Conservation (phyloP, 2,329 filamentous ascomycete genomes). For the Colletotrichum lini region DNA sequence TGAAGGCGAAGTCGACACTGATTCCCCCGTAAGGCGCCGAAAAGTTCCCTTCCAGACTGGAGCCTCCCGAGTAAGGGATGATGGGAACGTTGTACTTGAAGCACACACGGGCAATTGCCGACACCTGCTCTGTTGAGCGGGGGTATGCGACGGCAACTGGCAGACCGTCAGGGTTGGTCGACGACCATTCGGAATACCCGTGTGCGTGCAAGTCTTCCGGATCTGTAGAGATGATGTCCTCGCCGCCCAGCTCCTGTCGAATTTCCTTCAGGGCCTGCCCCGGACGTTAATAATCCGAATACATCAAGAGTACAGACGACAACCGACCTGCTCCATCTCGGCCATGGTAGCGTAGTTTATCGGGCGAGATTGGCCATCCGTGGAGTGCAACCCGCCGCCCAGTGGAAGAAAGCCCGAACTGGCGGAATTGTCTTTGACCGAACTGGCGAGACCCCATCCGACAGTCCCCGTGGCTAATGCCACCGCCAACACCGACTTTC, state of each 20-base stretch:
- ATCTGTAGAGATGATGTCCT: slow-evolving; percentile 74
- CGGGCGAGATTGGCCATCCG: slow-evolving; percentile 47
- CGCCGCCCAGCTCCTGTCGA: slow-evolving; percentile 58
- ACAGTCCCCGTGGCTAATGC: slow-evolving; percentile 56
- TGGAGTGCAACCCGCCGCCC: slow-evolving; percentile 46
- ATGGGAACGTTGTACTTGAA: slow-evolving; percentile 86
- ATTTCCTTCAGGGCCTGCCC: slow-evolving; percentile 70
- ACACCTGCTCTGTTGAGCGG: slow-evolving; percentile 72
- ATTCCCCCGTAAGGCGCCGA: slow-evolving; percentile 89
- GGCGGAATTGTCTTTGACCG: slow-evolving; percentile 40
- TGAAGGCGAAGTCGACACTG: slow-evolving; percentile 89
- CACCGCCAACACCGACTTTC: slow-evolving; percentile 54
- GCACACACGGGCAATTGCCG: slow-evolving; percentile 76
- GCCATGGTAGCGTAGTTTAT: slow-evolving; percentile 57
- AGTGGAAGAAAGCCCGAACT: slow-evolving; percentile 38
- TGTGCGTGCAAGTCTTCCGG: slow-evolving; percentile 73
- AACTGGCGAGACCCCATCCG: slow-evolving; percentile 59
- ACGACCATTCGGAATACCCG: slow-evolving; percentile 79
- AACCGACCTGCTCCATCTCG: slow-evolving; percentile 51
- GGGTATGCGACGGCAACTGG: slow-evolving; percentile 77
- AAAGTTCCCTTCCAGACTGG: slow-evolving; percentile 91
- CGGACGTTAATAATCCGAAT: background rate
- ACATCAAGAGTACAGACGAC: slow-evolving; percentile 18
- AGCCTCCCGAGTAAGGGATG: slow-evolving; percentile 88
- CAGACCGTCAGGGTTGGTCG: slow-evolving; percentile 70